These are phyloP conservation scores for Mycena latifolia DNA, from an alignment of 768 basidiomycete genomes.

Conservation along the genomic window DNA sequence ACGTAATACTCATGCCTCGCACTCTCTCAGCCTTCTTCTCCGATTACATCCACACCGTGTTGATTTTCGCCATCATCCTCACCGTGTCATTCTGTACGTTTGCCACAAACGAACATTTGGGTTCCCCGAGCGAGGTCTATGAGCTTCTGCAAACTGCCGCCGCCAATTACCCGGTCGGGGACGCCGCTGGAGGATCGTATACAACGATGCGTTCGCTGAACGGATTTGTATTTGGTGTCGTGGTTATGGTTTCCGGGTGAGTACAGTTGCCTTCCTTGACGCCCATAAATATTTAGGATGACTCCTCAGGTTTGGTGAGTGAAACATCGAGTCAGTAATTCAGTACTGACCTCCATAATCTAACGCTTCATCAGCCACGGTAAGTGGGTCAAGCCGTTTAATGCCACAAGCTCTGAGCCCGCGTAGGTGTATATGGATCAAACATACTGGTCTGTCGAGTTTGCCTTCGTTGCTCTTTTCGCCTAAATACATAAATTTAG, in stretches of 20 bases:
- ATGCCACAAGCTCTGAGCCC: too few species aligned
- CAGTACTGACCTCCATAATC: too few species aligned
- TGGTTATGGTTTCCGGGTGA: slow-evolving; percentile 42
- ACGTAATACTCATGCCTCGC: too few species aligned
- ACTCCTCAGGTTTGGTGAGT: slow-evolving; percentile 20
- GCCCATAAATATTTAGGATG: neutral
- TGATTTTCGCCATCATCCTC: slow-evolving; percentile 46
- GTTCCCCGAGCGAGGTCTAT: slow-evolving; percentile 31
- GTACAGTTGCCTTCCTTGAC: neutral
- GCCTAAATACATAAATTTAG: slow-evolving; percentile 7
- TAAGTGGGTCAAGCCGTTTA: too few species aligned
- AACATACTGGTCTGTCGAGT: slow-evolving; percentile 36
- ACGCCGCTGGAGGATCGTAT: slow-evolving; percentile 38
- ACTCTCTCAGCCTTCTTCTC: slow-evolving; percentile 28
- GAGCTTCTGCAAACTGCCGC: slow-evolving; percentile 36
- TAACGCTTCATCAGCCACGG: too few species aligned
- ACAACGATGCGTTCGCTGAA: slow-evolving; percentile 38
- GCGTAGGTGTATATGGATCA: too few species aligned
- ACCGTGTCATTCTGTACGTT: slow-evolving; percentile 39
- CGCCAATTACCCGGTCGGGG: slow-evolving; percentile 30
- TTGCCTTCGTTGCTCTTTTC: neutral
- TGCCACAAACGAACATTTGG: slow-evolving; percentile 26
- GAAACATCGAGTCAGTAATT: neutral
- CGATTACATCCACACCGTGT: slow-evolving; percentile 45
- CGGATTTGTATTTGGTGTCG: slow-evolving; percentile 42